phyloP scores from a whole-genome alignment of 441 rosid species.

The Mallotus repandus region DNA sequence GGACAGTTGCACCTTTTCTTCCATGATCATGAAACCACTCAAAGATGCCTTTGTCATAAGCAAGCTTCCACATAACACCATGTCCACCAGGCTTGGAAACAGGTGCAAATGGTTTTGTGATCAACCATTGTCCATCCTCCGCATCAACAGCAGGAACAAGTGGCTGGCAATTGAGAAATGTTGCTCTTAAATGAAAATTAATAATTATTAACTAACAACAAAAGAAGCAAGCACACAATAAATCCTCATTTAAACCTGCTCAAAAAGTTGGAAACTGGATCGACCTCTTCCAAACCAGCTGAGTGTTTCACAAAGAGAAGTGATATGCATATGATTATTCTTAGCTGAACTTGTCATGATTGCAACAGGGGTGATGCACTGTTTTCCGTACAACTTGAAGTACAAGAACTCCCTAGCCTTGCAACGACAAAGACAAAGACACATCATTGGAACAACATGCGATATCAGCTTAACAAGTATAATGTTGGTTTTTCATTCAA shows the following conservation, averaged over 20 bases:
- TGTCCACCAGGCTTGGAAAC: slow-evolving; percentile 97
- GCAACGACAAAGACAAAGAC: slow-evolving; percentile 21
- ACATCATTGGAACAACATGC: slow-evolving; percentile 17
- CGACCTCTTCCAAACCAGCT: slow-evolving; percentile 92
- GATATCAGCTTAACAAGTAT: background rate
- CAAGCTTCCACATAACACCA: slow-evolving; percentile 97
- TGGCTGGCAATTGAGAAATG: slow-evolving; percentile 55
- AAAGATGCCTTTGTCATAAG: slow-evolving; percentile 82
- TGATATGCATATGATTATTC: slow-evolving; percentile 78
- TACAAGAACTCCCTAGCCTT: slow-evolving; percentile 89
- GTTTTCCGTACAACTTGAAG: slow-evolving; percentile 82
- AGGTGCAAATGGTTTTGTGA: slow-evolving; percentile 65
- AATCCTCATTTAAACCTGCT: slow-evolving; percentile 63
- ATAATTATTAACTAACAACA: background rate
- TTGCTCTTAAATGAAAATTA: slow-evolving; percentile 18
- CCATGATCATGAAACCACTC: slow-evolving; percentile 79
- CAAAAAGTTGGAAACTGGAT: slow-evolving; percentile 82
- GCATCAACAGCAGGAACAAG: slow-evolving; percentile 82
- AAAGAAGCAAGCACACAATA: slow-evolving; percentile 4
- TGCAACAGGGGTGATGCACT: slow-evolving; percentile 88
- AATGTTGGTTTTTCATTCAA: slow-evolving; percentile 6
- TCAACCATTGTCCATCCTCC: slow-evolving; percentile 86
- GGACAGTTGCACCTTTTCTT: slow-evolving; percentile 86
- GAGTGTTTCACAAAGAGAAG: slow-evolving; percentile 68
- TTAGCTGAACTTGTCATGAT: slow-evolving; percentile 97